Evolutionary conservation across 192 early-diverging fungal genomes (phyloP), one percentile per base, ranked within the genome.

Genomic region (Coemansia sp.): DNA sequence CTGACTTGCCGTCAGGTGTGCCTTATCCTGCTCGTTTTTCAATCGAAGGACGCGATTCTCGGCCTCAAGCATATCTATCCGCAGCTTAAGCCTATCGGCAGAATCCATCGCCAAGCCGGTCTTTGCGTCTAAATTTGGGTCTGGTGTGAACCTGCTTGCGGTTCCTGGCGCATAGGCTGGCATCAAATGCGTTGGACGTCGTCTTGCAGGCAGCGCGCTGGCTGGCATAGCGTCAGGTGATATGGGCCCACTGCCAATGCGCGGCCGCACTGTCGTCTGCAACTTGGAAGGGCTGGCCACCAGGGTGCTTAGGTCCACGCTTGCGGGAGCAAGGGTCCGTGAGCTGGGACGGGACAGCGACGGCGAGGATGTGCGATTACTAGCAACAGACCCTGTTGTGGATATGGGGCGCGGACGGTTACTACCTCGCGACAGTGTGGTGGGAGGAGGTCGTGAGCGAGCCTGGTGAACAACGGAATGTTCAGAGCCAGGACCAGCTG

Each of bases 41-140:
- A 88, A 71, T 31, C 88, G 87, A 31, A 92, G 73, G 23, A 86
- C 72, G 31, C 83, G 83, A 58, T 92, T 92, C 61, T 92, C 88
- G 0, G 88, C 87, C 56, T 90, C 85, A 7, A 89, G 79, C 50
- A 87, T 83, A 26, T 89, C 88, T 32, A 90, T 78, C 19, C 87
- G 82, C 30, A 87, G 60, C 49, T 84, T 83, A 21, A 90, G 69
- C 54, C 89, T 85, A 48, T 88, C 85, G 2, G 54, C 47, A 3
- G 69, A 49, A 25, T 77, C 69, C 6, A 65, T 47, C 3, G 68
- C 32, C 47, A 49, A 19, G 2, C 49, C 52, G 2, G 30, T 23
- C 54, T 51, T 62, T 22, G 34, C 0, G 24, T n/a, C 12, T n/a
- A 32, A 31, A 1, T 0, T 22, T 18, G 24, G 38, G 27, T 56